phyloP scores from a whole-genome alignment of 2,329 filamentous ascomycete genomes.

The Paraphaeosphaeria minitans region DNA sequence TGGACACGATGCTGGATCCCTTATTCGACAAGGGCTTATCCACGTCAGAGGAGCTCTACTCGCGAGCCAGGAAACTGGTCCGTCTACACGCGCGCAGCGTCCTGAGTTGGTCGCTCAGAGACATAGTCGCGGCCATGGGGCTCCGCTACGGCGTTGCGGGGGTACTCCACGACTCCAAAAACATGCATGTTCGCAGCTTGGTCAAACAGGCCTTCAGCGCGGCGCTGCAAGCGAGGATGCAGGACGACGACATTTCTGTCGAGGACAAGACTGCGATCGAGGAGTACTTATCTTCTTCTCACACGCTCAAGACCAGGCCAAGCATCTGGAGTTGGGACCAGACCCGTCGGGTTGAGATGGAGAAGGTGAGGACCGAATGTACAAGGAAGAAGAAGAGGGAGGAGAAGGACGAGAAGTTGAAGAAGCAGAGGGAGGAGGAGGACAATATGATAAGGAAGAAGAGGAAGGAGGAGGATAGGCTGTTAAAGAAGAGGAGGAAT shows the following conservation, averaged over 20 bases:
- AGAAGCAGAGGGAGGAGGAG: too few relatives aligned
- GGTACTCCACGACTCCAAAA: conserved; percentile 10
- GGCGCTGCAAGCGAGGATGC: conserved; percentile 27
- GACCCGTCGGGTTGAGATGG: too few relatives aligned
- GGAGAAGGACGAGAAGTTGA: too few relatives aligned
- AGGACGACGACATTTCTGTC: conserved; percentile 19
- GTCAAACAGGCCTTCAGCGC: conserved; percentile 24
- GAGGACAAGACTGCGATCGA: conserved; percentile 29
- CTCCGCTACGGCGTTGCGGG: conserved; percentile 20
- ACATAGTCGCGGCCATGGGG: conserved; percentile 33
- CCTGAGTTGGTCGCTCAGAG: conserved; percentile 24
- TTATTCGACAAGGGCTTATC: conserved; percentile 20
- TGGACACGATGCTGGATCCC: conserved; percentile 22
- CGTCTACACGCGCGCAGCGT: conserved; percentile 25
- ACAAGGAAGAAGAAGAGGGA: too few relatives aligned
- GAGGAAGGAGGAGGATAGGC: too few relatives aligned
- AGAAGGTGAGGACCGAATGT: too few relatives aligned
- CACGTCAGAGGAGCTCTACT: conserved; percentile 22
- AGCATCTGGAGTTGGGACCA: too few relatives aligned
- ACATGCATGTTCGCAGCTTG: conserved; percentile 12
- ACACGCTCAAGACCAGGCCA: too few relatives aligned
- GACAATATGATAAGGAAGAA: too few relatives aligned
- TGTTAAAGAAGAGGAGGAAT: too few relatives aligned
- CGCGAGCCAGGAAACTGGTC: conserved; percentile 25
- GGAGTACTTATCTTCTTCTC: too few relatives aligned